These are phyloP conservation scores for Pichia paraexigua DNA, from an alignment of 805 yeast species.

Conservation along the genomic window DNA sequence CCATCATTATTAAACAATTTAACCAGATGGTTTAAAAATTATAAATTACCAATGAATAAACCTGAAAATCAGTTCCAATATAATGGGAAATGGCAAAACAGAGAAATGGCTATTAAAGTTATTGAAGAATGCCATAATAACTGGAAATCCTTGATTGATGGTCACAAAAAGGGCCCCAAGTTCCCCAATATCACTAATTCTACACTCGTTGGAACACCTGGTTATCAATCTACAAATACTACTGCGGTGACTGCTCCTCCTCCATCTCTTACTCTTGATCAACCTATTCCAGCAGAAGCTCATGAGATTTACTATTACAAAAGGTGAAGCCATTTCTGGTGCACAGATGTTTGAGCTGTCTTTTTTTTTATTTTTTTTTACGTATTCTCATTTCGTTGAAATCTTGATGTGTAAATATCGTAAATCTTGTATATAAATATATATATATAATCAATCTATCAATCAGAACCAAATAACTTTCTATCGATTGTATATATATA, in stretches of 20 bases:
- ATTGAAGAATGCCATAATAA: slow-evolving; percentile 58
- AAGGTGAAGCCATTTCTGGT: neutral
- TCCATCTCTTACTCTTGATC: neutral
- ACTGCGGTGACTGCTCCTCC: too few relatives aligned
- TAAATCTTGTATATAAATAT: too few relatives aligned
- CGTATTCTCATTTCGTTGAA: too few relatives aligned
- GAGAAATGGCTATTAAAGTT: slow-evolving; percentile 49
- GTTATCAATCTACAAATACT: neutral
- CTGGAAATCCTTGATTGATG: slow-evolving; percentile 52
- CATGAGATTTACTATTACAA: neutral
- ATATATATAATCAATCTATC: neutral
- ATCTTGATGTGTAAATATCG: neutral
- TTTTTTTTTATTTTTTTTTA: neutral
- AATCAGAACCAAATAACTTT: too few relatives aligned
- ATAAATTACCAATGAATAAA: slow-evolving; percentile 79
- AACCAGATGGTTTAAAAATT: slow-evolving; percentile 73
- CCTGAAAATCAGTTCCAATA: slow-evolving; percentile 69
- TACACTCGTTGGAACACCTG: neutral
- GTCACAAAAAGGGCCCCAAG: neutral
- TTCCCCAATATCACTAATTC: neutral
- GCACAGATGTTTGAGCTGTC: neutral
- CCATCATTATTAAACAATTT: slow-evolving; percentile 69
- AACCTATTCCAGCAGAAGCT: neutral
- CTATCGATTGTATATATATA: too few relatives aligned
- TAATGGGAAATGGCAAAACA: slow-evolving; percentile 40